phyloP scores from a whole-genome alignment of 225 moss, liverwort and hornwort genomes.

The Anthoceros angustus region DNA sequence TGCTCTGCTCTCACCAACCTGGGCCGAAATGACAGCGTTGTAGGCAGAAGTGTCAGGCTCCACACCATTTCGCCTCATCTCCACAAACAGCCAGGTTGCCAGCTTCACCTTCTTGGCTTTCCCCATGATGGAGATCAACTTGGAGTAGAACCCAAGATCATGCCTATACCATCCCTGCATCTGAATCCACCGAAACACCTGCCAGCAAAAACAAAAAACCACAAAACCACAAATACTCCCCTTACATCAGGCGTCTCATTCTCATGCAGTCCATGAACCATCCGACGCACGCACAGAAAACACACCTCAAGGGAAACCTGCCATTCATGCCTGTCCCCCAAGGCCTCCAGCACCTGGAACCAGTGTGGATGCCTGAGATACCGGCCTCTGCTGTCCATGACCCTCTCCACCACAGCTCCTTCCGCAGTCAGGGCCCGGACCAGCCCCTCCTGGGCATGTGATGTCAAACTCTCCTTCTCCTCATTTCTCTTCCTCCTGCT shows the following conservation, averaged over 20 bases:
- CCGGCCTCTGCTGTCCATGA: background rate
- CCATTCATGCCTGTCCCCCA: background rate
- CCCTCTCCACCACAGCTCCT: background rate
- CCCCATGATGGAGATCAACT: constrained; percentile 4
- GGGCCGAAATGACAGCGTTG: background rate
- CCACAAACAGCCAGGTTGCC: background rate
- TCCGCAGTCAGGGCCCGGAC: background rate
- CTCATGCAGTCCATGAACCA: too few species aligned
- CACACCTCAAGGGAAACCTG: constrained; percentile 1
- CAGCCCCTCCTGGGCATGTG: background rate
- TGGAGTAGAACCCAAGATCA: background rate
- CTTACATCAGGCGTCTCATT: too few species aligned
- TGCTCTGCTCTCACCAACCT: background rate
- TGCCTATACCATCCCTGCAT: constrained; percentile 1
- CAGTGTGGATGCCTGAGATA: background rate
- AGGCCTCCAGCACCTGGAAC: background rate
- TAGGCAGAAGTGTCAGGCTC: constrained; percentile 3
- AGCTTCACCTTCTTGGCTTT: constrained; percentile 1
- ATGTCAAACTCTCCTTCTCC: background rate
- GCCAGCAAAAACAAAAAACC: too few species aligned
- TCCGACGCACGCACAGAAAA: too few species aligned
- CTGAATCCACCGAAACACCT: constrained; percentile 3
- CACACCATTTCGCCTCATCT: background rate
- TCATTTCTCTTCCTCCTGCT: background rate
- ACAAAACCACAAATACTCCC: too few species aligned